Conservation (phyloP, 2,329 filamentous ascomycete genomes). For the Monosporascus sp. region DNA sequence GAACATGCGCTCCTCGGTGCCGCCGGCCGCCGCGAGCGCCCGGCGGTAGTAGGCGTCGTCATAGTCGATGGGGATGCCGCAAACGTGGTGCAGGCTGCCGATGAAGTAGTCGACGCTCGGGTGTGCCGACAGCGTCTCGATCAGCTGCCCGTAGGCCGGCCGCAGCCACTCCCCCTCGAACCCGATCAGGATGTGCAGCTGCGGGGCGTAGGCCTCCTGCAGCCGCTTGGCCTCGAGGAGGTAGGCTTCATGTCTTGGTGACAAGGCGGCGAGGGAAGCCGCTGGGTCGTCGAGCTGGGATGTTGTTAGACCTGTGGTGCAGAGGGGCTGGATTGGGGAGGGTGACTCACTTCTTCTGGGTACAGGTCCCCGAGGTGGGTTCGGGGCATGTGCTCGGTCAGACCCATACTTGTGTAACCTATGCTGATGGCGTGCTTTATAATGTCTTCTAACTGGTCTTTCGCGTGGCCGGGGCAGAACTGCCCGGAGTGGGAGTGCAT, state of each 20-base stretch:
- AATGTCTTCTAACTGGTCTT: slow-evolving; percentile 77
- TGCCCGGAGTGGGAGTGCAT: slow-evolving; percentile 98
- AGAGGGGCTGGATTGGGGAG: slow-evolving; percentile 1
- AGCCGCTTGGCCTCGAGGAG: slow-evolving; percentile 70
- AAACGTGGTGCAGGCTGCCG: slow-evolving; percentile 87
- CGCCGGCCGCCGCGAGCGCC: slow-evolving; percentile 46
- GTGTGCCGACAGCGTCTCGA: slow-evolving; percentile 52
- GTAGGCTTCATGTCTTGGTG: slow-evolving; percentile 63
- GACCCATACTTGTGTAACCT: slow-evolving; percentile 75
- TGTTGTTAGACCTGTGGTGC: slow-evolving; percentile 10
- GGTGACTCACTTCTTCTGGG: slow-evolving; percentile 68
- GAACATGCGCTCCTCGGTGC: slow-evolving; percentile 64
- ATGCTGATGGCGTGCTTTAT: slow-evolving; percentile 71
- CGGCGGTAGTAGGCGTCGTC: slow-evolving; percentile 60
- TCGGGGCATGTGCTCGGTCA: slow-evolving; percentile 95
- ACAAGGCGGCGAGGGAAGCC: slow-evolving; percentile 42
- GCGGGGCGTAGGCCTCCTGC: slow-evolving; percentile 59
- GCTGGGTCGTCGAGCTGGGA: slow-evolving; percentile 44
- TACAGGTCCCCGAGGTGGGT: slow-evolving; percentile 72
- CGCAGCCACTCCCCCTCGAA: slow-evolving; percentile 95
- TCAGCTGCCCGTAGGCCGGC: slow-evolving; percentile 51
- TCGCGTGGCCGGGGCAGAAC: slow-evolving; percentile 88
- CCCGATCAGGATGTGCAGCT: slow-evolving; percentile 77
- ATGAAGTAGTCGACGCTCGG: slow-evolving; percentile 82
- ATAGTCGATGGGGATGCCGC: slow-evolving; percentile 85